Base-by-base conservation (phyloP, 2,329 filamentous ascomycete species). In the Xylariaceae sp. region DNA sequence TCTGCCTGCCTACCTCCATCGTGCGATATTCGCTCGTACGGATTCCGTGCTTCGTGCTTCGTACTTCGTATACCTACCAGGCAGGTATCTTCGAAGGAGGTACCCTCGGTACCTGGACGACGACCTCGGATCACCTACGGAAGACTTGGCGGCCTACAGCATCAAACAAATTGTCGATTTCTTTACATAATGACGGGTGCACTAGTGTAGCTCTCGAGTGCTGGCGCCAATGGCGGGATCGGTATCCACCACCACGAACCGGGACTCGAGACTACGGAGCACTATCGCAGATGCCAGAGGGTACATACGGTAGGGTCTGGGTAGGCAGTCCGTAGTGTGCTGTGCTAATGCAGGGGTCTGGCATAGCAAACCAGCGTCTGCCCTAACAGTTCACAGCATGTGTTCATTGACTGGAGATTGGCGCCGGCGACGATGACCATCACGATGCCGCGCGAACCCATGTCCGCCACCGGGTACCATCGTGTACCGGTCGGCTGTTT, bases 371-470 rank as follows among this genome's bases (percentile, higher is more conserved):
- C 23, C 51, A 44, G 53, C 41, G 47, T 58, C 47, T 56, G 50
- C 45, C 13, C 41, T 15, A n/a, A 13, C 41, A n/a, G 41, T 45
- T n/a, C 41, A 45, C 41, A 15, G 13, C 41, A 45, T 13, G 13
- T 52, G 49, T 57, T 61, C 51, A 23, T 51, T 51, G 23, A 30
- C 23, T 23, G 23, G 53, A 54, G 61, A 41, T 57, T 63, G 59
- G 59, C 49, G 54, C 58, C 56, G 23, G 62, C 62, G 62, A 64
- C 62, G 62, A 62, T 62, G 57, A 64, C 55, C 51, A 58, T 64
- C 55, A 62, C 62, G 62, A 64, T 64, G 55, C 56, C 51, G 35
- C 56, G 47, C 56, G 47, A 53, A 18, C 34, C 41, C 50, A 45
- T 45, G 18, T 35, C 37, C 37, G 48, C 52, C 45, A 55, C 50